These are phyloP conservation scores for Amoebophrya sp. DNA, from an alignment of 169 alveolate species.

Conservation along the genomic window DNA sequence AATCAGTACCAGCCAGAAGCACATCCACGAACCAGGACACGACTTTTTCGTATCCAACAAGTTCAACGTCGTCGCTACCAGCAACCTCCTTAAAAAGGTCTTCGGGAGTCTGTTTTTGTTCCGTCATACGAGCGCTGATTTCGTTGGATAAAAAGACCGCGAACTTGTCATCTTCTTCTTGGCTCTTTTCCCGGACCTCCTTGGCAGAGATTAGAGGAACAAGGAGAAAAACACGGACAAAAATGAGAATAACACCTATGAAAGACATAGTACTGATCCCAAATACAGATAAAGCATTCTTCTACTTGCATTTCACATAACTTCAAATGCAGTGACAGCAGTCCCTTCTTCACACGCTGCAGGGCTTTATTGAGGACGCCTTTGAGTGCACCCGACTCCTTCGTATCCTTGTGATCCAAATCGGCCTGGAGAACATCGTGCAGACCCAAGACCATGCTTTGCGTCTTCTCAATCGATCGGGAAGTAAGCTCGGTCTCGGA, in stretches of 20 bases:
- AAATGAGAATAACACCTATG: too few species aligned
- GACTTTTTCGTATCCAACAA: background rate
- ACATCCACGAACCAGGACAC: background rate
- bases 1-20: background rate
- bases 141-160: background rate
- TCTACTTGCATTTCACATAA: too few species aligned
- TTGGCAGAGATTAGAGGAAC: too few species aligned
- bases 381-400: background rate
- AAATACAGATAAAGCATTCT: too few species aligned
- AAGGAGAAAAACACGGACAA: too few species aligned
- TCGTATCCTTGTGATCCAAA: background rate
- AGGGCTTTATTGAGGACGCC: background rate
- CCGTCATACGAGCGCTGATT: background rate
- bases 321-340: background rate
- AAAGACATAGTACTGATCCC: too few species aligned
- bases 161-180: background rate
- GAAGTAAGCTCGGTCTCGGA: background rate
- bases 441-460: background rate
- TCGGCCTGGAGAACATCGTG: background rate
- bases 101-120: background rate
- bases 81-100: background rate
- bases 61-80: background rate
- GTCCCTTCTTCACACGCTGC: background rate
- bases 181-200: conserved; percentile 4
- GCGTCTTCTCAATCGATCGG: background rate